Evolutionary conservation across 208 protist species (phyloP), one percentile per base, ranked within the genome.

Genomic region (Trypanosoma platydactyli): DNA sequence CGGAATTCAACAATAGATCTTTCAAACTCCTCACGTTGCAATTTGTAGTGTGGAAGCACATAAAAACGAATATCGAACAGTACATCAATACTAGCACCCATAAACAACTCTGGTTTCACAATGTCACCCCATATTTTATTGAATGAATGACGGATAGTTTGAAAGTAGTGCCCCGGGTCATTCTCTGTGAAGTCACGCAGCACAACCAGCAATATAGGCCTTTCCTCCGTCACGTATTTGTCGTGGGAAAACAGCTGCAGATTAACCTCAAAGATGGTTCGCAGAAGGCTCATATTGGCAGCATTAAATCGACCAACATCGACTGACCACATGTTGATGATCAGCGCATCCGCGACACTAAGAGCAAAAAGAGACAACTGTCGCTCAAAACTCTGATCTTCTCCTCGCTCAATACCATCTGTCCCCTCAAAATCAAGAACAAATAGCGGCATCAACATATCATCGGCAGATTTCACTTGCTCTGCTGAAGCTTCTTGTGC

Each of bases 371-470:
- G 91, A 11, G 96, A 97, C 18, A 96, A 89, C 70, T 99, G 97
- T 41, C 96, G 88, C 78, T 99, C 98, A 72, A 99, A 98, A 53
- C 80, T 91, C 57, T 95, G 92, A 66, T 98, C 89, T 71, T 99
- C 97, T 30, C 97, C 97, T 24, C 97, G 86, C 77, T 99, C 98
- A 52, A 97, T 73, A 51, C 91, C 88, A 71, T 99, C 98, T 3
- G 97, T 98, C 66, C 98, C 98, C 58, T 99, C 98, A 60, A 99
- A 97, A 68, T 99, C 98, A 20, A 99, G 53, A 16, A 99, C 92
- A 20, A 99, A 63, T 22, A 97, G 73, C 3, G 84, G 86, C 38
- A 60, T 57, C 46, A 22, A 63, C 5, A 49, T 44, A 30, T 52
- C 72, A 61, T 24, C 56, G 27, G 60, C 61, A 52, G 75, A 66